Conservation (phyloP, 2,329 filamentous ascomycete genomes). For the Cephalotrichum gorgonifer region DNA sequence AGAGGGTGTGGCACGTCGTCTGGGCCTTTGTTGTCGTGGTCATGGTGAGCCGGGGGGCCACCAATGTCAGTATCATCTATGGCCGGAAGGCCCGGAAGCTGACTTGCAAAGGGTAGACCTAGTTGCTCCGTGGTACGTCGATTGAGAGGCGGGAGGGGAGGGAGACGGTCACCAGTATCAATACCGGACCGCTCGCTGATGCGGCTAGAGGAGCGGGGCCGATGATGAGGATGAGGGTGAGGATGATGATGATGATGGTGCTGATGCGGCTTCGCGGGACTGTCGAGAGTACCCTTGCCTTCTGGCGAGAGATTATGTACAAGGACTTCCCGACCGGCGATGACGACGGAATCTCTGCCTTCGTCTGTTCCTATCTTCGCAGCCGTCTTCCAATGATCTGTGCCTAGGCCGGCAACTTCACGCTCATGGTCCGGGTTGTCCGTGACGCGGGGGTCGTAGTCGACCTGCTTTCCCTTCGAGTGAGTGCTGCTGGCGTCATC, state of each 20-base stretch:
- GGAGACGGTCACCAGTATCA: conserved; percentile 29
- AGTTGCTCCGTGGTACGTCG: conserved; percentile 56
- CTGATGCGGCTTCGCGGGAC: conserved; percentile 34
- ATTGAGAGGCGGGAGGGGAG: conserved; percentile 46
- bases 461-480: conserved; percentile 17
- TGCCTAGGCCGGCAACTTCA: conserved; percentile 70
- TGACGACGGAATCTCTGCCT: conserved; percentile 61
- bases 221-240: conserved; percentile 20
- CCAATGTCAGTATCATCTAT: conserved; percentile 76
- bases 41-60: conserved; percentile 53
- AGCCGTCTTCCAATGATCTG: conserved; percentile 63
- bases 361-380: conserved; percentile 48
- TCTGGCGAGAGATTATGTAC: conserved; percentile 52
- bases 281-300: conserved; percentile 47
- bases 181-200: not conserved
- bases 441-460: conserved; percentile 30
- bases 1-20: conserved; percentile 38
- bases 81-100: conserved; percentile 59
- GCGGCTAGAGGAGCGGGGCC: not conserved
- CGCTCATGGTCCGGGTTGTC: conserved; percentile 53
- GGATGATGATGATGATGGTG: conserved; percentile 20
- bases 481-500: conserved; percentile 20
- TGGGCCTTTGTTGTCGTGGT: conserved; percentile 36
- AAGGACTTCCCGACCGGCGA: conserved; percentile 62
- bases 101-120: conserved; percentile 56